Percentiles rank a stretch among this genome's conserved stretches.
Evolutionary conservation across 768 basidiomycete species (phyloP).

Genomic region (Leccinum arenicola): DNA sequence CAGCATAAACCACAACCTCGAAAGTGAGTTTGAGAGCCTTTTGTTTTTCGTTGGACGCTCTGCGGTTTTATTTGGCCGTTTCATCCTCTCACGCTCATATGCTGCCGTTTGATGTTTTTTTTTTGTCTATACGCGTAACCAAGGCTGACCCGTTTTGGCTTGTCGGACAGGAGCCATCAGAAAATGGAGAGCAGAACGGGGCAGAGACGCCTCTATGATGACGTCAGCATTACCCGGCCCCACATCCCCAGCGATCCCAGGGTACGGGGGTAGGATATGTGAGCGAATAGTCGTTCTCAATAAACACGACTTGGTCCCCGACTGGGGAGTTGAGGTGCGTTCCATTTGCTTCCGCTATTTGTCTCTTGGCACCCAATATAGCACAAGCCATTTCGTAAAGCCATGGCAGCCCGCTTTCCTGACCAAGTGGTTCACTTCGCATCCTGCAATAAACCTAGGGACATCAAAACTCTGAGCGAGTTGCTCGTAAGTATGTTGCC

Average conservation of each 20-base stretch:
- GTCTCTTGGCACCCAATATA: constrained; percentile 10
- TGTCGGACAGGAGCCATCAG: constrained; percentile 51
- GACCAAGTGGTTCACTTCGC: constrained; percentile 68
- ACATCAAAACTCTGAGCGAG: constrained; percentile 62
- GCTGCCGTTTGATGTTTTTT: not conserved
- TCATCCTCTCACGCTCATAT: constrained; percentile 25
- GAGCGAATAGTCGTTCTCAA: constrained; percentile 90
- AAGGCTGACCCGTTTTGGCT: constrained; percentile 12
- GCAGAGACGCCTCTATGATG: constrained; percentile 48
- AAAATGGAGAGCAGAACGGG: constrained; percentile 68
- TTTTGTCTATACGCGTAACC: constrained; percentile 11
- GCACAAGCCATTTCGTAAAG: constrained; percentile 66
- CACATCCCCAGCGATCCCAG: constrained; percentile 8
- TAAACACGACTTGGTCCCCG: constrained; percentile 88
- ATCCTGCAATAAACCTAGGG: constrained; percentile 64
- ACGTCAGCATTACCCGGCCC: constrained; percentile 33
- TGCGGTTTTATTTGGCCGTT: constrained; percentile 3
- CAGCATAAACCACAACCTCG: constrained; percentile 87
- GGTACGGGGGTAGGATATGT: constrained; percentile 43
- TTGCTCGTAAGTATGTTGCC: constrained; percentile 69
- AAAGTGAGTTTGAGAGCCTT: constrained; percentile 50
- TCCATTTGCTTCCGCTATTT: constrained; percentile 7
- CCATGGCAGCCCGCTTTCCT: constrained; percentile 70
- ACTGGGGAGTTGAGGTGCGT: constrained; percentile 81
- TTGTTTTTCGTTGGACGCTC: not conserved